Evolutionary conservation across 768 basidiomycete species (phyloP).

Genomic region (Trametes cinnabarina): DNA sequence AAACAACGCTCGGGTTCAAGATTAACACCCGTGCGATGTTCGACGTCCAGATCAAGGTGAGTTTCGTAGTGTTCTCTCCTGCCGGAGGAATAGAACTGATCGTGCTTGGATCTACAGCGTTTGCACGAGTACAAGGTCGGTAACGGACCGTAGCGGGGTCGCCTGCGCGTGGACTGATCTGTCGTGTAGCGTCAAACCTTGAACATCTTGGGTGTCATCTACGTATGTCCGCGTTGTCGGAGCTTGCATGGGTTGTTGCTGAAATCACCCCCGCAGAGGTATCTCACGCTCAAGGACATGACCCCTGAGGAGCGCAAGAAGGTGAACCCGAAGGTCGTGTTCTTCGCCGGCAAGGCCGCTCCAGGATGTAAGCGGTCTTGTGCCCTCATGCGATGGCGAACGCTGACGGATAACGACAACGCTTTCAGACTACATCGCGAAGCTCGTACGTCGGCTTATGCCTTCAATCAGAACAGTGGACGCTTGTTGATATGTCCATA

Average conservation of each 20-base stretch:
- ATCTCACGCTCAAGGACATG: conserved; percentile 79
- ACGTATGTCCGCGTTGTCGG: conserved; percentile 48
- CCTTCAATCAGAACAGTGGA: too few species aligned
- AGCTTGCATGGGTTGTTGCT: background rate
- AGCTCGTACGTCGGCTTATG: too few species aligned
- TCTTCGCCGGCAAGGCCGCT: conserved; percentile 97
- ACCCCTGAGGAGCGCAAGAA: conserved; percentile 76
- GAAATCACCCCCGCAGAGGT: conserved; percentile 51
- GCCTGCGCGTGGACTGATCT: background rate
- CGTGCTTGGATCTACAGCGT: conserved; percentile 50
- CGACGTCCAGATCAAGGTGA: conserved; percentile 86
- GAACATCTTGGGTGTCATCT: conserved; percentile 88
- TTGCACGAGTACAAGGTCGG: conserved; percentile 89
- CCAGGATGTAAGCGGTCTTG: conserved; percentile 66
- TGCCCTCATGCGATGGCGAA: background rate
- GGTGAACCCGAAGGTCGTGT: conserved; percentile 81
- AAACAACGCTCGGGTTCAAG: conserved; percentile 64
- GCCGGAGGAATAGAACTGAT: background rate
- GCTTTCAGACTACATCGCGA: conserved; percentile 81
- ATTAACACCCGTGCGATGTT: conserved; percentile 80
- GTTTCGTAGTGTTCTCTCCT: conserved; percentile 3
- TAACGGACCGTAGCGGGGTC: background rate
- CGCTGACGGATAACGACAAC: conserved; percentile 3
- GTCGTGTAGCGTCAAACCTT: conserved; percentile 76
- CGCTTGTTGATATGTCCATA: background rate